Evolutionary conservation across 1,284 basidiomycete genomes (phyloP), one percentile per base, ranked within the genome.

Genomic region (Tilletiaria anomala): DNA sequence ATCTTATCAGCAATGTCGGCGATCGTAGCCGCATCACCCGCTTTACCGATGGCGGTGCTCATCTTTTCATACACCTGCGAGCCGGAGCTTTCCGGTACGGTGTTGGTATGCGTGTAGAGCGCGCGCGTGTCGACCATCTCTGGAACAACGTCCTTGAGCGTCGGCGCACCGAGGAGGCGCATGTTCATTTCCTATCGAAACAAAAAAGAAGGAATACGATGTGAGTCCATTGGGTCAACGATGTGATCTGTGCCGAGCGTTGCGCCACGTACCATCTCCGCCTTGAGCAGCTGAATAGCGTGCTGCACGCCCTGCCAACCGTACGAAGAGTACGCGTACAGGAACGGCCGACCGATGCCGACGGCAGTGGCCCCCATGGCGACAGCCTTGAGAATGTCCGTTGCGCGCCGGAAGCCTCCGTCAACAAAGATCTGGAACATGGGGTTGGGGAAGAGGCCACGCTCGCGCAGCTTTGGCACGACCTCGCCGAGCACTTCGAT

Each of bases 391-490:
- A 94, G 71, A 1, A 93, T 82, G 66, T 96, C 89, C 8, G 82
- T 69, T 0, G 71, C 71, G n/a, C 72, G 50, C 40, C 89, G 75
- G 6, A 93, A 83, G 43, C 89, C 89, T 15, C 89, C 88, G 62
- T 94, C 89, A 5, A 93, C 77, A 60, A 85, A 88, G 39, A 94
- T 72, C 64, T 86, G 78, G 70, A 93, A 93, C 44, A 77, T 79
- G n/a, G 26, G 26, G 26, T 8, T 8, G 43, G 65, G 66, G 58
- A 72, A 72, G 21, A 83, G 76, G 37, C 77, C 68, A 12, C 72
- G 75, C 55, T 76, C 73, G 48, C 77, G 77, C 16, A 94, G 74
- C 44, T 29, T 29, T 29, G 26, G 26, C 26, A 29, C 26, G 10
- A 29, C 26, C 26, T 89, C 85, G 2, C 81, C 83, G 8, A 96